Base-by-base conservation (phyloP, 116 monocot genomes). In the Papilionanthe hybrid region DNA sequence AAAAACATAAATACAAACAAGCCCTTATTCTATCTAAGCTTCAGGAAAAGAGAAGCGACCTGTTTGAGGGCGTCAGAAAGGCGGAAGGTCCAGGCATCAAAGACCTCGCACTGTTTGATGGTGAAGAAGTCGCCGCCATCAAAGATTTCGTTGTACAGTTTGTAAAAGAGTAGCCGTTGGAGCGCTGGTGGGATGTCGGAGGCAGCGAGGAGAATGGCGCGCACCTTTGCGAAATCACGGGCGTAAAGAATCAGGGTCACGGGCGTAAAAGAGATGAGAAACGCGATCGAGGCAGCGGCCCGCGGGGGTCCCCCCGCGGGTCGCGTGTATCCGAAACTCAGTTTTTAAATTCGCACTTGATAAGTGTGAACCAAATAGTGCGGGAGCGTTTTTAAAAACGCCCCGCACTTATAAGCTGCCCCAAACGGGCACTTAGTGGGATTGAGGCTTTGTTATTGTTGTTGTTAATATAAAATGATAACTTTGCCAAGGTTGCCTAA, bases 21-120 rank as follows among this genome's bases (percentile, higher is more conserved):
- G 42, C 79, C 20, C 11, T 72, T 66, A 69, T 20, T 53, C 29
- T 47, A 72, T 41, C 68, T 27, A 2, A 15, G 19, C 19, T n/a
- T 20, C 55, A 72, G 8, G 13, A 29, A 10, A 12, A 5, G 23
- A 42, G 72, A 4, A 29, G 11, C 22, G 7, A 92, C 96, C 92
- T 92, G 94, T 43, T 91, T 92, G 82, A 87, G 91, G 19, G 95
- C 93, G 28, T 93, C 91, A 20, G 91, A 58, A 13, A 99, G 91
- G 30, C 98, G 95, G 79, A 99, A 99, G 15, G 95, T 88, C 95
- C 95, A 99, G 55, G 98, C 93, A 78, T 99, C 95, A 63, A 95
- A 95, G 81, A 95, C 91, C 6, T 93, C 93, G 78, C 88, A 91
- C 37, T 89, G 83, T 82, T 99, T 91, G 79, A 99, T 41, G 76